A percentile compares a stretch with the other conserved stretches of the same genome.
These are phyloP conservation scores for Pisolithus orientalis DNA, from an alignment of 768 basidiomycete genomes.

Conservation along the genomic window DNA sequence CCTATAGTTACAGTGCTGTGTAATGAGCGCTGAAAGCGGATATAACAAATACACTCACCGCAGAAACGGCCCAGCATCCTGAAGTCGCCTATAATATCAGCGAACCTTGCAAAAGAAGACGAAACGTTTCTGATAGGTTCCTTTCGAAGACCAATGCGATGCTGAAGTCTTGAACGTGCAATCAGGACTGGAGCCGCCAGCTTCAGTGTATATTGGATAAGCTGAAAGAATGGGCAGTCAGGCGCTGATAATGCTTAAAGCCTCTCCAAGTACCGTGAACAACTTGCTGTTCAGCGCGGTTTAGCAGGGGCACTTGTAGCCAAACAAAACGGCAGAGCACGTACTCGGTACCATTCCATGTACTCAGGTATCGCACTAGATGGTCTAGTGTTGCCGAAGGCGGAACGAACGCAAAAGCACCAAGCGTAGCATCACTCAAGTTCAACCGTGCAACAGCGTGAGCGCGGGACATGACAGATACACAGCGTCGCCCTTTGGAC, in stretches of 20 bases:
- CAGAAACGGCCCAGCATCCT: constrained; percentile 73
- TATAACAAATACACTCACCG: constrained; percentile 43
- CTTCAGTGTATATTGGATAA: constrained; percentile 70
- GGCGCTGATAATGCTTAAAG: not conserved
- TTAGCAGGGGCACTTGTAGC: constrained; percentile 7
- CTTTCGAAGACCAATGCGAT: constrained; percentile 53
- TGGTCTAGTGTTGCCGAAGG: constrained; percentile 65
- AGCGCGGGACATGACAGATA: constrained; percentile 40
- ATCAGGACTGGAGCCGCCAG: constrained; percentile 60
- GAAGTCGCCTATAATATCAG: constrained; percentile 55
- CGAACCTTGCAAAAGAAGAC: constrained; percentile 46
- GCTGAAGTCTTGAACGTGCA: constrained; percentile 62
- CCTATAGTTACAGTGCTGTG: constrained; percentile 35
- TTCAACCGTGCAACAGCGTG: constrained; percentile 44
- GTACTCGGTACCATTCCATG: constrained; percentile 87
- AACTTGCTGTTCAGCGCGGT: constrained; percentile 48
- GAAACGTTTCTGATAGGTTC: constrained; percentile 51
- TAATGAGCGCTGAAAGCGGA: not conserved
- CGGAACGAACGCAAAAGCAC: constrained; percentile 51
- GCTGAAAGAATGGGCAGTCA: constrained; percentile 32
- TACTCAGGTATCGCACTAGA: constrained; percentile 67
- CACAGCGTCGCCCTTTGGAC: not conserved
- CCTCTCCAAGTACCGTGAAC: constrained; percentile 47
- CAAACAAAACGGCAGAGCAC: constrained; percentile 24
- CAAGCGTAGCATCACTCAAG: constrained; percentile 60